Base-by-base conservation (phyloP, 306 rosid genomes). In the Carpinus viminea region DNA sequence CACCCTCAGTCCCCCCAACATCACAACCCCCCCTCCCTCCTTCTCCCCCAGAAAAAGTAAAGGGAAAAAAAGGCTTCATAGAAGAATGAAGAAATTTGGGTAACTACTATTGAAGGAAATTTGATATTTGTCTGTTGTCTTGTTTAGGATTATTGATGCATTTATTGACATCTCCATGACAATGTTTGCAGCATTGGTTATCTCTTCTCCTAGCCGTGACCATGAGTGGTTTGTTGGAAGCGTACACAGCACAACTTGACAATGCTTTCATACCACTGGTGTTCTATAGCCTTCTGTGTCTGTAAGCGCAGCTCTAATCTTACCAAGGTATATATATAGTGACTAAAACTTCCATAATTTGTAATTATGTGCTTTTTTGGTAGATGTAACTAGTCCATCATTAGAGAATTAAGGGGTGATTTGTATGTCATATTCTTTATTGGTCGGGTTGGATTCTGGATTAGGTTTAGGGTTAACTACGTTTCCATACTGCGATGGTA, bases 201-300 rank as follows among this genome's bases (percentile, higher is more conserved):
- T 93, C 96, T 59, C 90, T 93, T 64, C 84, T 93, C 71, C 68
- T 91, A 24, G 97, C 97, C 5, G 96, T 93, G 86, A 91, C 92
- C n/a, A 83, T 81, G 36, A 91, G 97, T 86, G 99, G 99, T 74
- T 77, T 95, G 87, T 82, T 95, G 87, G 99, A 95, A 93, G 99
- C 99, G 74, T 90, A 89, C 88, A 95, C 99, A 1, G 88, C 98
- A 8, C 99, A 95, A 81, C 97, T 95, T 28, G 99, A 95, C 89
- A 95, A 95, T 46, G 97, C 97, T 12, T 95, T 95, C 83, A 93
- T 95, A 78, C 99, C 99, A 26, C 91, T 93, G 31, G 83, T 93
- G 68, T 95, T 95, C 93, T 93, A 86, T 66, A 91, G 97, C 83
- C 99, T 95, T 78, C 96, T 95, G 69, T 91, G 96, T 84, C 82